Evolutionary conservation across 2,329 filamentous ascomycete genomes (phyloP).

Genomic region (Xylariales sp.): DNA sequence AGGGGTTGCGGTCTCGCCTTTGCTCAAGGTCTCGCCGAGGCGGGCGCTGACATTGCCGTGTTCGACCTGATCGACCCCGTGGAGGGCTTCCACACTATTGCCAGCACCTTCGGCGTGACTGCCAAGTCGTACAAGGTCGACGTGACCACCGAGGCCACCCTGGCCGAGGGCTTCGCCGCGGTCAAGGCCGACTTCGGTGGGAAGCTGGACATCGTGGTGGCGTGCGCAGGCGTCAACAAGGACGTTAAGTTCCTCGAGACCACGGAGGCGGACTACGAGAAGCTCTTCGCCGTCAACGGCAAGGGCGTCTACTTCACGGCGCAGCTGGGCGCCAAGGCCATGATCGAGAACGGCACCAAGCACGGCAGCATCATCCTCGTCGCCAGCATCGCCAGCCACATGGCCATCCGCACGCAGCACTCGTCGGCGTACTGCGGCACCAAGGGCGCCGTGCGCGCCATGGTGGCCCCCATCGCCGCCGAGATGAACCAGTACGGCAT

Average conservation of each 20-base stretch:
- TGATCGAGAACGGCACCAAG: constrained; percentile 45
- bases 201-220: constrained; percentile 36
- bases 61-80: constrained; percentile 39
- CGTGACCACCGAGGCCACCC: constrained; percentile 25
- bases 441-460: constrained; percentile 41
- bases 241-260: constrained; percentile 40
- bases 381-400: constrained; percentile 47
- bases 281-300: constrained; percentile 37
- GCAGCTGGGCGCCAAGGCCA: constrained; percentile 42
- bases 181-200: constrained; percentile 25
- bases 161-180: constrained; percentile 23
- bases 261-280: constrained; percentile 33
- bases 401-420: constrained; percentile 43
- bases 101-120: constrained; percentile 34
- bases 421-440: constrained; percentile 42
- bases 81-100: constrained; percentile 32
- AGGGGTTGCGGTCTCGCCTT: constrained; percentile 42
- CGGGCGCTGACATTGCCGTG: constrained; percentile 40
- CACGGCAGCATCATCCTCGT: constrained; percentile 49
- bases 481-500: constrained; percentile 34
- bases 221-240: constrained; percentile 40
- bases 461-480: constrained; percentile 42
- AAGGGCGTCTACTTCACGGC: constrained; percentile 40
- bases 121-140: constrained; percentile 36
- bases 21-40: constrained; percentile 38